Percentiles rank a stretch among this genome's conserved stretches.
Conservation (phyloP, 2,329 filamentous ascomycete species). For the Trichoderma sp. region DNA sequence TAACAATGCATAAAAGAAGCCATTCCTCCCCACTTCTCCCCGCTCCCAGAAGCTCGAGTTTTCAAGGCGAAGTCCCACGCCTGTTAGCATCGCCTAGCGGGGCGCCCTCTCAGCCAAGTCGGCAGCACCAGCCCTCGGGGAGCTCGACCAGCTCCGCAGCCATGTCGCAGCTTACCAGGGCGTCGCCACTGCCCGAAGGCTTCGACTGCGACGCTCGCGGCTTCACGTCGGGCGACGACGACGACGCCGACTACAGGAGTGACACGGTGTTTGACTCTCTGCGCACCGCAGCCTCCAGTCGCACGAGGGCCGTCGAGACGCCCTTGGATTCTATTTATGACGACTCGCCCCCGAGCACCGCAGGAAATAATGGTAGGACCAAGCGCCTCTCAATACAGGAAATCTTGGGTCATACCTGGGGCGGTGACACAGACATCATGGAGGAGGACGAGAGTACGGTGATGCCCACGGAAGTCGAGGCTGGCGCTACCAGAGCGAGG, state of each 20-base stretch:
- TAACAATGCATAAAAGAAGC: constrained; percentile 42
- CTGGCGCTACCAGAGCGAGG: constrained; percentile 38
- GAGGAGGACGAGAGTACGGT: constrained; percentile 62
- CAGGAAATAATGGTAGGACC: constrained; percentile 54
- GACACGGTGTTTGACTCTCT: constrained; percentile 78
- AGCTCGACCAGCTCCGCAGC: constrained; percentile 47
- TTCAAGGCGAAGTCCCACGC: constrained; percentile 56
- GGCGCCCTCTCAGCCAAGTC: constrained; percentile 42
- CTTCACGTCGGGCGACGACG: constrained; percentile 70
- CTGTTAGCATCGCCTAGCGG: constrained; percentile 47
- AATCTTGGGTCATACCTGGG: constrained; percentile 58
- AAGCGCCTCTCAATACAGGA: constrained; percentile 63
- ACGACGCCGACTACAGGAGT: constrained; percentile 77
- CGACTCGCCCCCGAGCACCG: constrained; percentile 68
- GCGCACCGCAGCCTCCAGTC: constrained; percentile 69
- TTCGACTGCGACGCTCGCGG: constrained; percentile 67
- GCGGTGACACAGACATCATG: constrained; percentile 59
- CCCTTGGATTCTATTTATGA: constrained; percentile 81
- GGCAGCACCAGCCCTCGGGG: constrained; percentile 49
- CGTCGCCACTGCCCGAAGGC: constrained; percentile 37
- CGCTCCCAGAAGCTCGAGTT: constrained; percentile 56
- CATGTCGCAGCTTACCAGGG: constrained; percentile 43
- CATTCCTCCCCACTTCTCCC: constrained; percentile 60
- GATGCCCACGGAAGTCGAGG: constrained; percentile 51
- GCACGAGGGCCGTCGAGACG: constrained; percentile 66